Percentiles rank a stretch among this genome's conserved stretches.
Evolutionary conservation across 2,329 filamentous ascomycete genomes (phyloP).

Genomic region (Pseudogymnoascus sp.): DNA sequence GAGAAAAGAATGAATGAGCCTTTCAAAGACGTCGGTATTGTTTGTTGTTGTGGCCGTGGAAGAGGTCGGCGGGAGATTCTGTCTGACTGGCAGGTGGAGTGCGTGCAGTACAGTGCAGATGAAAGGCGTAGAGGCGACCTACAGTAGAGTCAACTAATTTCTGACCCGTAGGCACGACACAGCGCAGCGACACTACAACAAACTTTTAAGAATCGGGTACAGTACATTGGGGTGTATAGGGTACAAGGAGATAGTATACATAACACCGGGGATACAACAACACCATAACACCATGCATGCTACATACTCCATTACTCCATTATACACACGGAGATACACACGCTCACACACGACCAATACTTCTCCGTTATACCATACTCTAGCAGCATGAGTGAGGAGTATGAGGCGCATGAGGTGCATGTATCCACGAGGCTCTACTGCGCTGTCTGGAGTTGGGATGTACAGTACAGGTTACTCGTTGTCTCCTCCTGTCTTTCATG

Average conservation of each 20-base stretch:
- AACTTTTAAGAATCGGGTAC: not conserved
- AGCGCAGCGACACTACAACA: not conserved
- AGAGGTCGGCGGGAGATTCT: not conserved
- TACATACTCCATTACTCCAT: not conserved
- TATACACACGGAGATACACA: not conserved
- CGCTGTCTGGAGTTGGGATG: not conserved
- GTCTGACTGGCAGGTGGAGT: constrained; percentile 1
- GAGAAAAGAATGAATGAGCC: constrained; percentile 5
- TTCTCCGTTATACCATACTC: not conserved
- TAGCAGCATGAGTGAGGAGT: not conserved
- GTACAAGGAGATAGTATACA: not conserved
- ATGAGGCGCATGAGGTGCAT: not conserved
- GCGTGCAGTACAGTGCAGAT: not conserved
- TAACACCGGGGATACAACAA: not conserved
- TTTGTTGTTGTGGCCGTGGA: constrained; percentile 2
- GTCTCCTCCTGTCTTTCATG: not conserved
- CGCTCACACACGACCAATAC: not conserved
- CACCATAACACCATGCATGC: not conserved
- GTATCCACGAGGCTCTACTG: constrained; percentile 5
- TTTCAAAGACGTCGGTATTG: constrained; percentile 7
- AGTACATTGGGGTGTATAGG: not conserved
- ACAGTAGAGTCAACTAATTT: not conserved
- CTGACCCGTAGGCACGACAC: constrained; percentile 3
- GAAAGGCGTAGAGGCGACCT: constrained; percentile 1
- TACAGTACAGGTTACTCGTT: not conserved